Base-by-base conservation (phyloP, 805 yeast species). In the Grigorovia transvaalensis region DNA sequence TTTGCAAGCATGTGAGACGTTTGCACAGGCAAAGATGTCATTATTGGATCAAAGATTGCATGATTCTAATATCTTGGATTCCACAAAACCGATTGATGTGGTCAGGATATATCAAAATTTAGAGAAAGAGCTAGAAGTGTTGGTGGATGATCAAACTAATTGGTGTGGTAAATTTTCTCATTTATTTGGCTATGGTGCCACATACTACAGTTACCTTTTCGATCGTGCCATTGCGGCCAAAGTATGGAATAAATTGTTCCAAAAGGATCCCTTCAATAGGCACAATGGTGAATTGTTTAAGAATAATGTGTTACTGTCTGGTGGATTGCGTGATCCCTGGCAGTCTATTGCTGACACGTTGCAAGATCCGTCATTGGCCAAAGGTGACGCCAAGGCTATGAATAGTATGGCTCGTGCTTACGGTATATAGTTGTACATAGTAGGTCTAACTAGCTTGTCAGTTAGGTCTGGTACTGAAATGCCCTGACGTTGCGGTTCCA, bases 81-180 rank as follows among this genome's bases (percentile, higher is more conserved):
- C 69, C 23, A 68, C 56, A 7, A 59, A 71, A 27, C 63, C 71
- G 9, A 76, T 85, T 50, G 81, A 82, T 59, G 78, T 85, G 5
- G 79, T 83, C 0, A 63, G 71, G 2, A 69, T 83, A 5, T 89
- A 87, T 61, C 90, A 87, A 59, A 69, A 74, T 9, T 63, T 88
- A 29, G 96, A 88, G 63, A 59, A 66, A 4, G 67, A 77, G 27
- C 63, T 83, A 50, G 71, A 77, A 44, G 79, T 88, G 1, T 81
- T 86, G 60, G 79, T 84, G 2, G 91, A 87, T 57, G 68, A 74
- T 18, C 71, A 77, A 56, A 82, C 95, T 1, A 83, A 82, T 27
- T 90, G 97, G 96, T 95, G 88, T 52, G 97, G 95, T 1, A 88
- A 84, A 63, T 90, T 93, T 68, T 95, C 96, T 1, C 99, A 93